These are phyloP conservation scores for Tuber melanosporum DNA, from an alignment of 495 filamentous ascomycete genomes.

Conservation along the genomic window DNA sequence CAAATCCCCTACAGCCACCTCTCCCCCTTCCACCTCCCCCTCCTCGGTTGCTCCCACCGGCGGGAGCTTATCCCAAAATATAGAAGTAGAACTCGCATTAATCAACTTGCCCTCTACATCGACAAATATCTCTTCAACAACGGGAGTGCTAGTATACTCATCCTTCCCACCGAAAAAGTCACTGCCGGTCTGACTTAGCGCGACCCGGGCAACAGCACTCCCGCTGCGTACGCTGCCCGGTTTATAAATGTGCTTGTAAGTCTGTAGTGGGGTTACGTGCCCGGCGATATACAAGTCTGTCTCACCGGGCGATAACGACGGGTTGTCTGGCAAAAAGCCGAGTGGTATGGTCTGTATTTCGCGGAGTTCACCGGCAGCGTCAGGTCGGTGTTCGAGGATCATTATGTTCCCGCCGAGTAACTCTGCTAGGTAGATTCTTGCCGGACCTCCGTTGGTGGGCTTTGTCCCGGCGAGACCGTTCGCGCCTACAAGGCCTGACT, in stretches of 20 bases:
- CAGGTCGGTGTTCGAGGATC: conserved; percentile 19
- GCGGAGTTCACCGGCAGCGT: conserved; percentile 12
- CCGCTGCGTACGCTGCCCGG: conserved; percentile 44
- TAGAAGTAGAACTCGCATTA: conserved; percentile 31
- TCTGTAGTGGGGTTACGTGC: neutral
- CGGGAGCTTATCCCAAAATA: conserved; percentile 23
- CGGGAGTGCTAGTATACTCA: conserved; percentile 32
- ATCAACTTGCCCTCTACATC: conserved; percentile 28
- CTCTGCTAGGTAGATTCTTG: conserved; percentile 31
- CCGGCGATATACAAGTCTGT: conserved; percentile 34
- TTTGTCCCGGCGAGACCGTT: conserved; percentile 37
- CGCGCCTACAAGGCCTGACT: conserved; percentile 11
- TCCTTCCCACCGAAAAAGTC: conserved; percentile 33
- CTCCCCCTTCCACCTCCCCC: conserved; percentile 10
- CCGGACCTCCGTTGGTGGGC: neutral
- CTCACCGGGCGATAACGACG: conserved; percentile 14
- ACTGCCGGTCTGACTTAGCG: conserved; percentile 31
- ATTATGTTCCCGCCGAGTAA: conserved; percentile 16
- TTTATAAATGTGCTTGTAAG: conserved; percentile 1
- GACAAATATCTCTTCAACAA: conserved; percentile 33
- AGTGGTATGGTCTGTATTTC: conserved; percentile 27
- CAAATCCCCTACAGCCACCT: conserved; percentile 10
- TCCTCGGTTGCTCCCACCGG: conserved; percentile 6
- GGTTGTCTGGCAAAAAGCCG: conserved; percentile 27
- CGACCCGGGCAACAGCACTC: conserved; percentile 49